phyloP scores from a whole-genome alignment of 352 stramenopile genomes.

The Phytophthora multivora region DNA sequence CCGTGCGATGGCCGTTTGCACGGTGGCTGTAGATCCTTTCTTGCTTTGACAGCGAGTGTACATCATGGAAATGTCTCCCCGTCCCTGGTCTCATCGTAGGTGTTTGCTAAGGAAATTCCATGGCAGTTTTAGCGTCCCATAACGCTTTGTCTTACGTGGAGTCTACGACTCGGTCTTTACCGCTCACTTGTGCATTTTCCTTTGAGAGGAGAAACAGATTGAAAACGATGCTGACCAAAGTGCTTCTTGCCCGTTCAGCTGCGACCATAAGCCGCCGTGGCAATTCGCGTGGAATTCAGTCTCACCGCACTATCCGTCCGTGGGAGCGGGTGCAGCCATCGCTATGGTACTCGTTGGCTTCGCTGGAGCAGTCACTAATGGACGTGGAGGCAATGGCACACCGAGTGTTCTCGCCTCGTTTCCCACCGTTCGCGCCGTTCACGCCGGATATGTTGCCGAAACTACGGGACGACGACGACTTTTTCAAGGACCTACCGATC shows the following conservation, averaged over 20 bases:
- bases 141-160: constrained; percentile 6
- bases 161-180: not conserved
- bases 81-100: constrained; percentile 27
- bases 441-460: constrained; percentile 22
- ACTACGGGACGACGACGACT: constrained; percentile 48
- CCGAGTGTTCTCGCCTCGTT: constrained; percentile 36
- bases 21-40: constrained; percentile 27
- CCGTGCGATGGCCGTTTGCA: constrained; percentile 23
- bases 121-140: constrained; percentile 28
- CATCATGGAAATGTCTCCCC: constrained; percentile 24
- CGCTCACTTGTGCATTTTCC: constrained; percentile 22
- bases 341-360: constrained; percentile 53
- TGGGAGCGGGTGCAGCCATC: constrained; percentile 58
- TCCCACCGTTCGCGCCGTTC: constrained; percentile 36
- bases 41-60: constrained; percentile 22
- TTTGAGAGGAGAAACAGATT: not conserved
- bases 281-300: constrained; percentile 19
- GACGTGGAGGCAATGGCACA: constrained; percentile 48
- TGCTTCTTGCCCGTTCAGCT: not conserved
- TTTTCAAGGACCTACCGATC: constrained; percentile 54
- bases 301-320: constrained; percentile 29
- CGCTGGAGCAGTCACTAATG: constrained; percentile 74
- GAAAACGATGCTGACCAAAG: constrained; percentile 19
- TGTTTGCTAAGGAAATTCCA: constrained; percentile 38
- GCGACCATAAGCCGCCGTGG: not conserved